Percentiles rank a stretch among this genome's conserved stretches.
Conservation (phyloP, 768 basidiomycete genomes). For the Leccinum subgranulosum region DNA sequence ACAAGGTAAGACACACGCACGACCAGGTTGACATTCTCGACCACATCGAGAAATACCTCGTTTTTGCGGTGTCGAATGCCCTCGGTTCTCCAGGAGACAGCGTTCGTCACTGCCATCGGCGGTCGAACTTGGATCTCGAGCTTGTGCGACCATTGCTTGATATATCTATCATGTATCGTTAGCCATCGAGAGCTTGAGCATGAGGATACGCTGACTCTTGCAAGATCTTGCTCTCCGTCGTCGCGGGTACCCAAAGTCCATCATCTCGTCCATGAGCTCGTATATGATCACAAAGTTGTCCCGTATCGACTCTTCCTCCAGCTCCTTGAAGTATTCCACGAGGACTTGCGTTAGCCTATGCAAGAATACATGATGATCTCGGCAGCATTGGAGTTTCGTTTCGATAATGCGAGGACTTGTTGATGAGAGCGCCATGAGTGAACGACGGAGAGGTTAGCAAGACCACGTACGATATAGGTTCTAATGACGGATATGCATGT, state of each 20-base stretch:
- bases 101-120: slow-evolving; percentile 96
- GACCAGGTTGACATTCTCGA: slow-evolving; percentile 95
- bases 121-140: slow-evolving; percentile 90
- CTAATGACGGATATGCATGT: slow-evolving; percentile 97
- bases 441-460: background rate
- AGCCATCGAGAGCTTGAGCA: background rate
- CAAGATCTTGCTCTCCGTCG: slow-evolving; percentile 99
- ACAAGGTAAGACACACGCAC: slow-evolving; percentile 50
- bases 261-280: slow-evolving; percentile 99
- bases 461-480: slow-evolving; percentile 81
- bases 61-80: slow-evolving; percentile 98
- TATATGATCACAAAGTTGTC: slow-evolving; percentile 99
- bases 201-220: slow-evolving; percentile 31
- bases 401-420: slow-evolving; percentile 90
- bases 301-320: slow-evolving; percentile 97
- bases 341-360: slow-evolving; percentile 91
- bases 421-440: background rate
- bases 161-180: slow-evolving; percentile 56
- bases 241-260: slow-evolving; percentile 99
- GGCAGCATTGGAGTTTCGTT: slow-evolving; percentile 92
- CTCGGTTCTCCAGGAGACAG: slow-evolving; percentile 97
- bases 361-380: slow-evolving; percentile 95
- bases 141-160: slow-evolving; percentile 98
- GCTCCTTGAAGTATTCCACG: slow-evolving; percentile 98
- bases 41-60: slow-evolving; percentile 97